Base-by-base conservation (phyloP, 352 stramenopile species). In the Halophytophthora polymorphica region DNA sequence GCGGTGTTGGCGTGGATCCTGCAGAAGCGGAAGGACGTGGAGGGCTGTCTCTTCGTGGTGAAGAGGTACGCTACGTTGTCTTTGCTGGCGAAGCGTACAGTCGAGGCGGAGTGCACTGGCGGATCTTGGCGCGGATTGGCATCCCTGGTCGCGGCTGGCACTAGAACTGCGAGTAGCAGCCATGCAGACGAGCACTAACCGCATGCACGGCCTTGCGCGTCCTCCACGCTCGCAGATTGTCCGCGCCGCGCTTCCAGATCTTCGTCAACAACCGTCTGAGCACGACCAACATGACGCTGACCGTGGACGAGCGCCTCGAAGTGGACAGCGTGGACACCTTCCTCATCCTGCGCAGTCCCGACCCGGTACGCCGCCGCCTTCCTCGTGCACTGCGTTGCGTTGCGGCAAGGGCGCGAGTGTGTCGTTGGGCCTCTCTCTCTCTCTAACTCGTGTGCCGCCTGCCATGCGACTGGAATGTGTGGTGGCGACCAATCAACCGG, bases 221-320 rank as follows among this genome's bases (percentile, higher is more conserved):
- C 14, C 10, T 12, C 18, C 2, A 17, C 47, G 17, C 6, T 4
- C 6, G 21, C 28, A 91, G 82, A 69, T 85, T 77, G 45, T 78
- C 79, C 40, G 62, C 79, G 18, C 84, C 84, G 28, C 79, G 76
- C 43, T 92, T 90, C 64, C 84, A 94, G 69, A 83, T 94, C 48
- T 88, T 87, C 43, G 80, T 94, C n/a, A 94, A 90, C 61, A 94
- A 94, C 58, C 84, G 84, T n/a, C 50, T 94, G 55, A 94, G 78
- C 58, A 94, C 84, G 45, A 90, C 78, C 41, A 94, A 94, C 56
- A 86, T 94, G 75, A 81, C 75, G 61, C 75, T 94, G 50, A 51
- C 75, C 10, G 58, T 94, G 39, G 73, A 90, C 50, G 80, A 73
- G 23, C 62, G 67, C 51, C 71, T 94, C 4, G 69, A 90, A 46